These are phyloP conservation scores for Nigrograna mackinnonii DNA, from an alignment of 2,329 filamentous ascomycete genomes.

Conservation along the genomic window DNA sequence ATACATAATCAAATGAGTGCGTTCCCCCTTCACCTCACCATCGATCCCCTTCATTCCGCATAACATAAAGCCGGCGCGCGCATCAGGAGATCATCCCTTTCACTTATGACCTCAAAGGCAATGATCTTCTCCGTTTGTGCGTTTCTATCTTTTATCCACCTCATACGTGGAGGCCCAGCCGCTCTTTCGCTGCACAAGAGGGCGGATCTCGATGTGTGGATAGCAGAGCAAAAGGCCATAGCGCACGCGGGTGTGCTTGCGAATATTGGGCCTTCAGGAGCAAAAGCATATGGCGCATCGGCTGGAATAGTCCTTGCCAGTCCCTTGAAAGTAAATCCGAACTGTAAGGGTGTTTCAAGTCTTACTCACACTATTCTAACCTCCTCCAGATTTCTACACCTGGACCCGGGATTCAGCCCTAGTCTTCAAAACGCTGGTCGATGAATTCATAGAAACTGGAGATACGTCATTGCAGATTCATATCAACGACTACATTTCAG, in stretches of 20 bases:
- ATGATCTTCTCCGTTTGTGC: no score
- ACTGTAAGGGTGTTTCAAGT: constrained; percentile 47
- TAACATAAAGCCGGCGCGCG: no score
- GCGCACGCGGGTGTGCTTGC: constrained; percentile 56
- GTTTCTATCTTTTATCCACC: no score
- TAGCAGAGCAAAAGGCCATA: no score
- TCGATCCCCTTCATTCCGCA: no score
- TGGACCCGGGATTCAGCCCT: constrained; percentile 79
- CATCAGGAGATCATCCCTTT: no score
- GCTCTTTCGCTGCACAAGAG: no score
- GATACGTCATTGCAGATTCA: constrained; percentile 60
- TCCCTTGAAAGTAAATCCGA: constrained; percentile 54
- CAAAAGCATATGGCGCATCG: constrained; percentile 49
- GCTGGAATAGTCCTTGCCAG: constrained; percentile 58
- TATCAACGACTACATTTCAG: constrained; percentile 69
- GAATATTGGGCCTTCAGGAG: constrained; percentile 59
- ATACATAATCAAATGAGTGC: no score
- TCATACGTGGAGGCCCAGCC: no score
- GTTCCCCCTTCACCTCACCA: no score
- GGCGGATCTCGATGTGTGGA: no score
- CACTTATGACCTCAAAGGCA: no score
- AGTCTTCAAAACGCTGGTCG: constrained; percentile 69
- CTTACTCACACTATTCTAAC: background rate
- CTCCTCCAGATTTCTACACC: constrained; percentile 68
- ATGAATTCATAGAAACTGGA: constrained; percentile 64